Base-by-base conservation (phyloP, 2,329 filamentous ascomycete species). In the Zymoseptoria tritici region DNA sequence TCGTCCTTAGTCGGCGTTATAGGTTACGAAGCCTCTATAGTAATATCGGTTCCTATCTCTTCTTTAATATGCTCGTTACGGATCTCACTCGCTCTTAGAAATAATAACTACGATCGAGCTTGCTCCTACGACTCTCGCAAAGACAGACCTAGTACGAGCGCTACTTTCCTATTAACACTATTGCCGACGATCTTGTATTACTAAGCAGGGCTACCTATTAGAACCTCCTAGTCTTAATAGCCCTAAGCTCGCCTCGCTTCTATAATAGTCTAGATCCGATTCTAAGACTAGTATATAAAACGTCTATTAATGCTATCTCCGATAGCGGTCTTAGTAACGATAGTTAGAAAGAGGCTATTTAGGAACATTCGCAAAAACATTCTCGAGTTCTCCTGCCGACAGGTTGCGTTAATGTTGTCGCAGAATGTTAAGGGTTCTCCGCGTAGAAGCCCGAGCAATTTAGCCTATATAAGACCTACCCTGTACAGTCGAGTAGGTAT, bases 171-270 rank as follows among this genome's bases (percentile, higher is more conserved):
- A 2, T 89, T 83, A 0, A 95, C 90, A 26, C 86, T 89, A 71
- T 95, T 95, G 0, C 90, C 90, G 0, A 92, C 78, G 20, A 90
- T 83, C 57, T 80, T 82, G 75, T 83, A 85, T 68, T 90, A 86
- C 1, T 85, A 75, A 0, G 46, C 9, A 0, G 80, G 71, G 0
- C 57, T 67, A 0, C 89, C 89, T 0, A 92, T 72, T 0, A 95
- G 71, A 0, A 92, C 80, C 59, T 93, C 90, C 5, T 85, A 64
- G 58, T 93, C 88, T 0, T 79, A 83, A 49, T 88, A 85, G 0
- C 88, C 87, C 70, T 94, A 90, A 0, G 85, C 86, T 1, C 88
- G 77, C 1, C 87, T 76, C 0, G 80, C 82, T 71, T 94, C 90
- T 76, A 87, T 78, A 2, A 93, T 72, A 0, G 81, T 85, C 0